Evolutionary conservation across 257 asterid genomes (phyloP).

Genomic region (Plantago elongata): DNA sequence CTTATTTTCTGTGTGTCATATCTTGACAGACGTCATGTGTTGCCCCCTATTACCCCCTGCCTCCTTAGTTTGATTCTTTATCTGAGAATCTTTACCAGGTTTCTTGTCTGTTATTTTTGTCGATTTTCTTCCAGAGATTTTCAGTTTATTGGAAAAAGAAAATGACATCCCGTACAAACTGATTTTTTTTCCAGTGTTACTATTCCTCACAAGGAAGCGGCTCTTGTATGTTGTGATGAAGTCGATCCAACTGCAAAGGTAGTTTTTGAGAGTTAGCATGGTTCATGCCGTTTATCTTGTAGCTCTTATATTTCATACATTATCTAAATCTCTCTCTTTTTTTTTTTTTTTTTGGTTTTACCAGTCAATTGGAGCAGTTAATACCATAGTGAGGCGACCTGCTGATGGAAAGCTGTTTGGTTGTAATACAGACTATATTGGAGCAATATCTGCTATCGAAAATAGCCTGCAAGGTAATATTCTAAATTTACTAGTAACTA

Average conservation of each 20-base stretch:
- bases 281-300: background rate
- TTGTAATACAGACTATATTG: conserved; percentile 86
- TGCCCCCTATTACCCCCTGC: background rate
- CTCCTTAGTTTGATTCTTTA: background rate
- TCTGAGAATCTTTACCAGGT: conserved; percentile 3
- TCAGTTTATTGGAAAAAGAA: background rate
- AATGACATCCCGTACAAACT: background rate
- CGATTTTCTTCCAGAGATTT: background rate
- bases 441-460: conserved; percentile 94
- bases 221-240: conserved; percentile 65
- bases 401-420: conserved; percentile 81
- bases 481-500: conserved; percentile 17
- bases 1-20: background rate
- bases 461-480: conserved; percentile 65
- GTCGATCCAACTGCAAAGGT: conserved; percentile 94
- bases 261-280: conserved; percentile 2
- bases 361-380: conserved; percentile 92
- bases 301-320: background rate
- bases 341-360: background rate
- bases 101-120: background rate
- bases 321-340: background rate
- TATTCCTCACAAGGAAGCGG: conserved; percentile 92
- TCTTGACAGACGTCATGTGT: background rate
- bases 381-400: conserved; percentile 61
- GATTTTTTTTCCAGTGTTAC: conserved; percentile 55